Evolutionary conservation across 2,329 filamentous ascomycete genomes (phyloP), one percentile per base, ranked within the genome.

Genomic region (Hypoxylon sp.): DNA sequence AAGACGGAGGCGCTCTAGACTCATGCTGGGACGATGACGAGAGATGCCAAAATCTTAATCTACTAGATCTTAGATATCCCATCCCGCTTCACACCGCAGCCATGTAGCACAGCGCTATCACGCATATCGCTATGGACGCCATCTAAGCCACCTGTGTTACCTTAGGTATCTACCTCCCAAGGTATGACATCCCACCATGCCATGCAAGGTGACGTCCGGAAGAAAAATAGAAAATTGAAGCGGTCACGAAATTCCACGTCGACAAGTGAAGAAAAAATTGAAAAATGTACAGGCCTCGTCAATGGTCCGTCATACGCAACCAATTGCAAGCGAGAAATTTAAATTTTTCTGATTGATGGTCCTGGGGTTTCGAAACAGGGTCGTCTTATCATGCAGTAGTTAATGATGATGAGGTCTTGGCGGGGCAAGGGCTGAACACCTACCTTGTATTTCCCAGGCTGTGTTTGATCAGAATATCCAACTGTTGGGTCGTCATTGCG

Each of bases 201-300:
- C 47, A 67, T 71, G 69, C 66, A 67, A 15, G 56, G 62, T 71
- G 69, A 71, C 62, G 69, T 71, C 53, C 27, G 55, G 6, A 10
- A 24, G n/a, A 31, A 48, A 44, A 51, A 59, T 48, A 35, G 39
- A 32, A 44, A 31, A 44, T 32, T 27, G 47, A 68, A 42, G 55
- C 29, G 39, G 55, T 58, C 61, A 64, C 46, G 19, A 24, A 67
- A 37, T 24, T 55, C 35, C 24, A 31, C 42, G 27, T 48, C 11
- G 19, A 42, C 6, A 58, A 27, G 17, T 17, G 17, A 59, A 59
- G 24, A 27, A 27, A 27, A 27, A 27, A 32, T 35, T 24, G 4
- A n/a, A 24, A 51, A 17, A 37, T 39, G 50, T 61, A 61, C 19
- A n/a, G 29, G 37, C 52, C n/a, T 51, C 56, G 56, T 67, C 35